These are phyloP conservation scores for Phialocephala subalpina DNA, from an alignment of 2,329 filamentous ascomycete genomes.

Conservation along the genomic window DNA sequence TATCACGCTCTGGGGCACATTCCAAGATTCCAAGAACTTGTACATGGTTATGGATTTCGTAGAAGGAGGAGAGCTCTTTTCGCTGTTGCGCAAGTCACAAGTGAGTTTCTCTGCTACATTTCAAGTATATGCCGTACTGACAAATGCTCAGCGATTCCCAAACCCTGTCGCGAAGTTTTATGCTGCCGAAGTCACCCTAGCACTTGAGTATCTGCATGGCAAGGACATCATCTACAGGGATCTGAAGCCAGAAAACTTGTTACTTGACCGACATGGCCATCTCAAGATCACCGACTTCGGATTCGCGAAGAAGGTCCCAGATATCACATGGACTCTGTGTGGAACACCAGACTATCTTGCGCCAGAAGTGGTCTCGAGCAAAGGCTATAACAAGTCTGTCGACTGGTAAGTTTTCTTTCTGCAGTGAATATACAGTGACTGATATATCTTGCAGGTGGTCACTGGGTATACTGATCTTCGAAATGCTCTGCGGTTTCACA, in stretches of 20 bases:
- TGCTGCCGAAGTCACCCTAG: constrained; percentile 94
- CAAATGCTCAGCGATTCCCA: constrained; percentile 78
- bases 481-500: constrained; percentile 99
- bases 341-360: constrained; percentile 97
- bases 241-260: constrained; percentile 92
- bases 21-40: constrained; percentile 92
- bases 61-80: constrained; percentile 97
- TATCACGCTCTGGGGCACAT: constrained; percentile 98
- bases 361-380: constrained; percentile 97
- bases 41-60: constrained; percentile 99
- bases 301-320: constrained; percentile 96
- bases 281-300: constrained; percentile 98
- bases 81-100: constrained; percentile 89
- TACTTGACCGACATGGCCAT: constrained; percentile 91
- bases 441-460: constrained; percentile 78
- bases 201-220: constrained; percentile 92
- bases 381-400: constrained; percentile 99
- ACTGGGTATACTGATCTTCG: constrained; percentile 96
- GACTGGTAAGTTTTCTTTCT: constrained; percentile 77
- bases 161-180: constrained; percentile 99
- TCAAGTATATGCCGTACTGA: constrained; percentile 3
- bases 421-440: constrained; percentile 23
- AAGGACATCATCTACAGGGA: constrained; percentile 98
- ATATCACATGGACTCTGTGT: constrained; percentile 99
- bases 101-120: constrained; percentile 52